A percentile compares a stretch with the other conserved stretches of the same genome.
These are phyloP conservation scores for Mycena capillaripes DNA, from an alignment of 768 basidiomycete species.

Conservation along the genomic window DNA sequence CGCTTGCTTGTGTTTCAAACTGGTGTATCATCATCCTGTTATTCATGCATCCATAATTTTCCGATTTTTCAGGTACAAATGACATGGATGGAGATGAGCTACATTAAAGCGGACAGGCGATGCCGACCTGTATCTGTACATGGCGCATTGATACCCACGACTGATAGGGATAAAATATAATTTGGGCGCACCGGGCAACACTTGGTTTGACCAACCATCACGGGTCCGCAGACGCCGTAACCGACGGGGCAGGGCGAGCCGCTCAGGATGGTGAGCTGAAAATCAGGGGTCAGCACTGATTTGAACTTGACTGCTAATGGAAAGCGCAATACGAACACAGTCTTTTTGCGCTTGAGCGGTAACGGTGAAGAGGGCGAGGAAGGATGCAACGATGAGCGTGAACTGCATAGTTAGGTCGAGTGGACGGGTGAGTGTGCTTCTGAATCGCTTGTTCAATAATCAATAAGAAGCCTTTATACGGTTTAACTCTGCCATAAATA, in stretches of 20 bases:
- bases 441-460: not conserved
- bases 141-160: no score
- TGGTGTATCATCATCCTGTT: no score
- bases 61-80: no score
- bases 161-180: no score
- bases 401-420: not conserved
- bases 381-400: not conserved
- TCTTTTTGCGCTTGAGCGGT: not conserved
- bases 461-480: not conserved
- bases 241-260: not conserved
- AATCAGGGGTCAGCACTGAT: no score
- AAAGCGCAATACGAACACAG: not conserved
- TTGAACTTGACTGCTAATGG: not conserved
- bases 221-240: not conserved
- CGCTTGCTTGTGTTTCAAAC: no score
- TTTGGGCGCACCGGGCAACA: not conserved
- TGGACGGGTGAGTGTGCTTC: not conserved
- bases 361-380: not conserved
- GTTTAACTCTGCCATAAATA: not conserved
- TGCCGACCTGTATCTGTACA: no score
- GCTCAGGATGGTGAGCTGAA: not conserved
- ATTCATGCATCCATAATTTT: no score
- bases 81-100: no score
- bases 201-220: not conserved
- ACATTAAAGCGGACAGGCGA: no score